phyloP scores from a whole-genome alignment of 2,329 filamentous ascomycete species.

The Diaporthe citriasiana region DNA sequence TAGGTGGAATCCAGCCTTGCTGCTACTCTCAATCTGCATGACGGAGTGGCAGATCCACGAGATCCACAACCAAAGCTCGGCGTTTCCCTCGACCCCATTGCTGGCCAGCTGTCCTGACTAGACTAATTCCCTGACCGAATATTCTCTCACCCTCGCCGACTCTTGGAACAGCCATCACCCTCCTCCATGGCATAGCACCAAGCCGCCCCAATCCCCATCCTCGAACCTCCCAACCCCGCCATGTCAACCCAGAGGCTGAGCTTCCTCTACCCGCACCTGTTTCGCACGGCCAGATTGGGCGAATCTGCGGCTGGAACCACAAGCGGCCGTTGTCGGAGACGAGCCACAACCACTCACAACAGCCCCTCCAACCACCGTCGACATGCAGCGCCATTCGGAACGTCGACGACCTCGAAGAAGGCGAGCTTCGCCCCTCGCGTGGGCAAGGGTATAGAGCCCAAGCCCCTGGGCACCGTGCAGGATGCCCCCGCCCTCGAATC shows the following conservation, averaged over 20 bases:
- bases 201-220: slow-evolving; percentile 9
- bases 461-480: slow-evolving; percentile 46
- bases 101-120: slow-evolving; percentile 37
- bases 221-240: slow-evolving; percentile 44
- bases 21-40: slow-evolving; percentile 34
- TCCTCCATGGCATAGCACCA: slow-evolving; percentile 40
- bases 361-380: slow-evolving; percentile 42
- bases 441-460: slow-evolving; percentile 73
- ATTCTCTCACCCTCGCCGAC: neutral
- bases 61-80: slow-evolving; percentile 30
- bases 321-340: slow-evolving; percentile 47
- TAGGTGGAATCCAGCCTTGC: slow-evolving; percentile 1
- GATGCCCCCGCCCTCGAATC: slow-evolving; percentile 42
- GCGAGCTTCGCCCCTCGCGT: slow-evolving; percentile 67
- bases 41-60: slow-evolving; percentile 32
- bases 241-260: slow-evolving; percentile 76
- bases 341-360: slow-evolving; percentile 46
- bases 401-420: slow-evolving; percentile 54
- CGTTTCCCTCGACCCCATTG: slow-evolving; percentile 22
- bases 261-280: slow-evolving; percentile 78
- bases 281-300: slow-evolving; percentile 65
- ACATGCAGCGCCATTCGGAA: slow-evolving; percentile 54
- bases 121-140: neutral
- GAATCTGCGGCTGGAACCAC: slow-evolving; percentile 60
- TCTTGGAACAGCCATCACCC: neutral